These are phyloP conservation scores for Citrus inodora DNA, from an alignment of 345 rosid species.

Conservation along the genomic window DNA sequence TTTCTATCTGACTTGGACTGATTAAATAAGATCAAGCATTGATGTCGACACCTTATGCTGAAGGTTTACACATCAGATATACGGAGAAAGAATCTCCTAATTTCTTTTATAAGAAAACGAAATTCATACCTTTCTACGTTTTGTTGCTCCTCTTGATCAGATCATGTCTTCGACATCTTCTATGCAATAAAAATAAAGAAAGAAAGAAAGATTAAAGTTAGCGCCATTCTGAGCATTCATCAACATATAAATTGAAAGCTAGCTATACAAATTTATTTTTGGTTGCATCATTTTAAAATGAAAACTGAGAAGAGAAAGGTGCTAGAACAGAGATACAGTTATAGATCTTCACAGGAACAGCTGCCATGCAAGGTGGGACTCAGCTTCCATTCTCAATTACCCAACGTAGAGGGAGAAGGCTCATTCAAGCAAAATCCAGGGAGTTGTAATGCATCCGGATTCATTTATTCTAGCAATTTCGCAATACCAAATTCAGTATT, in stretches of 20 bases:
- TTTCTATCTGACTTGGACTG: too few relatives aligned
- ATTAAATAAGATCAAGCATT: too few relatives aligned
- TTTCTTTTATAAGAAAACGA: background rate
- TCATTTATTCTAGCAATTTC: background rate
- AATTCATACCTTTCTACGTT: background rate
- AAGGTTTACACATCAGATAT: too few relatives aligned
- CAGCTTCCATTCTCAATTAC: background rate
- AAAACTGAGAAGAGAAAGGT: conserved; percentile 1
- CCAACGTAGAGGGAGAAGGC: background rate
- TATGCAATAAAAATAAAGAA: background rate
- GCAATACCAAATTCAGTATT: conserved; percentile 2
- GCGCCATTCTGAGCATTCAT: background rate
- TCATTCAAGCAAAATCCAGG: background rate
- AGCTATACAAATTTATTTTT: too few relatives aligned
- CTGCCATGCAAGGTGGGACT: conserved; percentile 2
- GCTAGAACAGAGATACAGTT: background rate
- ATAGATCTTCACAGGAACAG: background rate
- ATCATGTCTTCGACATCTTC: background rate
- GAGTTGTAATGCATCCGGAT: background rate
- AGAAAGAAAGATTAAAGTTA: background rate
- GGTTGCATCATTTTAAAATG: background rate
- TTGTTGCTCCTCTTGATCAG: background rate
- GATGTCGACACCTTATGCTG: too few relatives aligned
- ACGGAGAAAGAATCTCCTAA: background rate
- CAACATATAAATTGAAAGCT: background rate